Base-by-base conservation (phyloP, 805 yeast genomes). In the Kodamaea fukazawae region DNA sequence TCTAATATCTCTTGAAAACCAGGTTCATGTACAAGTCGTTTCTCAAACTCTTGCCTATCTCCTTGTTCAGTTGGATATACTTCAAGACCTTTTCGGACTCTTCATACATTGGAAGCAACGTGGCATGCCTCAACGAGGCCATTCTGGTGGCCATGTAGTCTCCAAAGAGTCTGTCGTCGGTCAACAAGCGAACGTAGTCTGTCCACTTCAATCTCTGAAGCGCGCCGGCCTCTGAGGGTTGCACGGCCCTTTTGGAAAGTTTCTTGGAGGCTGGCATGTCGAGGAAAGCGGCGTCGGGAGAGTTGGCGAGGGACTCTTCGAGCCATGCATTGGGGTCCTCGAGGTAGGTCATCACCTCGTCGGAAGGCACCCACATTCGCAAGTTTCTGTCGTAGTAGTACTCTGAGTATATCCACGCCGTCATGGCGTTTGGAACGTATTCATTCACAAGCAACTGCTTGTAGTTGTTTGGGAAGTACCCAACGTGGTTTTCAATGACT, bases 301-400 rank as follows among this genome's bases (percentile, higher is more conserved):
- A n/a, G n/a, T 20, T 20, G 5, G 8, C 23, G 8, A 20, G 8
- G 23, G 23, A 20, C 45, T 42, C 41, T n/a, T 34, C 31, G 3
- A 47, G 43, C 67, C 67, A 63, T 25, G 20, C 34, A n/a, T 36
- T 38, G 3, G 59, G 58, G 37, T 53, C 47, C 2, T 43, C 44
- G 12, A 58, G 7, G 39, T 63, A 63, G 32, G 55, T 61, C 29
- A 58, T 37, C n/a, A 65, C 35, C 2, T 41, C 44, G 18, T 50
- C 48, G 2, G 61, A 50, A 14, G 34, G 41, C 10, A 66, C 43
- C 72, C 72, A 67, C 36, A 63, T 46, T 29, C 70, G 47, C 16
- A 65, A 43, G 41, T 58, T 64, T 4, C 58, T 61, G 31, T 63
- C 42, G 47, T 52, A 67, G 13, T 57, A 46, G 38, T 56, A 57